These are phyloP conservation scores for Ceratocystis smalleyi DNA, from an alignment of 2,329 filamentous ascomycete genomes.

Conservation along the genomic window DNA sequence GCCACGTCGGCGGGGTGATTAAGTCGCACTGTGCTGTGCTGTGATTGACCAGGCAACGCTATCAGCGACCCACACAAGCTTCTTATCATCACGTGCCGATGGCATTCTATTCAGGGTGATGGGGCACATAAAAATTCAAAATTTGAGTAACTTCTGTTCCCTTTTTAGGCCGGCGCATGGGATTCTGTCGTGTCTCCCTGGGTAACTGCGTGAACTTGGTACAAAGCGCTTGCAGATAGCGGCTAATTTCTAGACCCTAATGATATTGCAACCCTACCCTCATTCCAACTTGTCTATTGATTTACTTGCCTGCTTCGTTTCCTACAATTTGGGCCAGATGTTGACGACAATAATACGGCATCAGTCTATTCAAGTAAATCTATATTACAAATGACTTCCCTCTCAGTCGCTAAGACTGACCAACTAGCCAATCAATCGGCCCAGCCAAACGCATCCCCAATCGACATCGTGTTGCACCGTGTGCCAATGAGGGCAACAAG, in stretches of 20 bases:
- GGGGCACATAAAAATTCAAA: neutral
- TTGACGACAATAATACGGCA: neutral
- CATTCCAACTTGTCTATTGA: too few species aligned
- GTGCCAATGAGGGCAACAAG: constrained; percentile 58
- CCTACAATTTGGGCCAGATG: neutral
- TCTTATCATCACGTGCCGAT: neutral
- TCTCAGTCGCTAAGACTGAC: neutral
- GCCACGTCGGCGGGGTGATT: constrained; percentile 15
- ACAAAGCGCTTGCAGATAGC: neutral
- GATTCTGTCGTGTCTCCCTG: constrained; percentile 1
- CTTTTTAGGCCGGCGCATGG: neutral
- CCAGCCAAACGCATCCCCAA: constrained; percentile 82
- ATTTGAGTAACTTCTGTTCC: neutral
- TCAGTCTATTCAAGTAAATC: neutral
- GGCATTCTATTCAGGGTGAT: neutral
- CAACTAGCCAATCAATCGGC: constrained; percentile 29
- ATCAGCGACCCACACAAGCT: constrained; percentile 6
- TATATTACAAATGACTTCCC: neutral
- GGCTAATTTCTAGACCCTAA: neutral
- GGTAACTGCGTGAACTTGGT: neutral
- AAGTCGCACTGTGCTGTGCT: constrained; percentile 1
- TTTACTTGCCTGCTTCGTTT: too few species aligned
- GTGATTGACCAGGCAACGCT: constrained; percentile 12
- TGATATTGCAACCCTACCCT: neutral
- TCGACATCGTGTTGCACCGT: constrained; percentile 59